Evolutionary conservation across 2,329 filamentous ascomycete species (phyloP), one percentile per base, ranked within the genome.

Genomic region (Colletotrichum destructivum): DNA sequence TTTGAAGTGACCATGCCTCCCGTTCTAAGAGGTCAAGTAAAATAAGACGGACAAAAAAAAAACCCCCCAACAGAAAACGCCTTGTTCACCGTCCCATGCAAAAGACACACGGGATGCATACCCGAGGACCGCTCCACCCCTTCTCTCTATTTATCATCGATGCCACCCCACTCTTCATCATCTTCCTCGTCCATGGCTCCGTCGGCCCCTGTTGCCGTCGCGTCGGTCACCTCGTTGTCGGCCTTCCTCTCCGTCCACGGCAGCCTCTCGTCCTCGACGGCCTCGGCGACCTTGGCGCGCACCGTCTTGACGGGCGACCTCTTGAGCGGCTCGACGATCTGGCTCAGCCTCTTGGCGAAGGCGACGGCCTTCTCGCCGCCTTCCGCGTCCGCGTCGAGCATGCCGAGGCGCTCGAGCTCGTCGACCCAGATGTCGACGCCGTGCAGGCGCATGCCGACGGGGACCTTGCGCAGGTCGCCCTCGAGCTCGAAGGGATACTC

Each of bases 341-440:
- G 81, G 35, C 90, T 84, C 63, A 94, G 73, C 42, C 78, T 79
- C 67, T 86, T 83, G 31, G 92, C 76, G 49, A 92, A 89, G 51
- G 83, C 82, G 57, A 80, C 81, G 23, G 81, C 83, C 40, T 77
- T 77, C 7, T 78, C 77, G 4, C 78, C 82, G 31, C 31, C 31
- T 35, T 35, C 8, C 13, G 21, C 23, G 12, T 82, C 83, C 46
- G 83, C 82, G 15, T 66, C 76, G 26, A 90, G 75, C 46, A 88
- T 85, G 64, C 91, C 89, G 44, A 90, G 89, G 78, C 91, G 92
- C 81, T 95, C 93, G 77, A 95, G 82, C 86, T 98, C 95, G 81
- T 98, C 96, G 11, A 97, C 88, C 90, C 93, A 98, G 65, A 98
- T 88, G 84, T 99, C 96, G 74, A 97, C 82, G 16, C 95, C 89